These are phyloP conservation scores for Amanita subjunquillea DNA, from an alignment of 768 basidiomycete genomes.

Conservation along the genomic window DNA sequence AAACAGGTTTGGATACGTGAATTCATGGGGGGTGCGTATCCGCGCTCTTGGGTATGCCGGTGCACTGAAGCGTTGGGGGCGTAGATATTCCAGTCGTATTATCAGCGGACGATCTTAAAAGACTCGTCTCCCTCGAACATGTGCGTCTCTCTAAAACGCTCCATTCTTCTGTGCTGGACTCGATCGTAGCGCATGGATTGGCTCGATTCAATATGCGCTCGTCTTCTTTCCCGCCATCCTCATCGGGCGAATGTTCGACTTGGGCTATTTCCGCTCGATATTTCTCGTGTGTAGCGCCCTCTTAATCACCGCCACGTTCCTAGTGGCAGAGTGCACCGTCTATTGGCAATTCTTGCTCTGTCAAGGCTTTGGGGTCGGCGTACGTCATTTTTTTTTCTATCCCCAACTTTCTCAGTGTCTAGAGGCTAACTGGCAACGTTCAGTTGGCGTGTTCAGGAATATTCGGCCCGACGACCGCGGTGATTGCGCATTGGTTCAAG, in stretches of 20 bases:
- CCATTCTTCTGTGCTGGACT: neutral
- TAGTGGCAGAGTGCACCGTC: slow-evolving; percentile 58
- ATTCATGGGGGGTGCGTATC: slow-evolving; percentile 60
- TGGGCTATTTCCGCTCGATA: slow-evolving; percentile 53
- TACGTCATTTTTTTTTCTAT: slow-evolving; percentile 18
- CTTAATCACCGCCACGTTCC: slow-evolving; percentile 46
- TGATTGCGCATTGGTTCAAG: slow-evolving; percentile 70
- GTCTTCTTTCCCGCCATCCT: slow-evolving; percentile 53
- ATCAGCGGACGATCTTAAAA: slow-evolving; percentile 41
- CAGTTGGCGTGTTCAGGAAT: slow-evolving; percentile 44
- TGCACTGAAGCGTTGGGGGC: neutral
- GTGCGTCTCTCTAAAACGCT: slow-evolving; percentile 22
- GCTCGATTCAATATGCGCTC: slow-evolving; percentile 65
- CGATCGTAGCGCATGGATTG: slow-evolving; percentile 60
- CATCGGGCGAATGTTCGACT: slow-evolving; percentile 62
- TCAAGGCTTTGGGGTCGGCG: slow-evolving; percentile 61
- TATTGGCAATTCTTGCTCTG: slow-evolving; percentile 77
- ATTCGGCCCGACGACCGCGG: slow-evolving; percentile 49
- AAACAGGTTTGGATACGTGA: slow-evolving; percentile 57
- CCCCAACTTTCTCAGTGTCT: no score
- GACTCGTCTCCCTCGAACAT: slow-evolving; percentile 51
- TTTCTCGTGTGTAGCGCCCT: slow-evolving; percentile 35
- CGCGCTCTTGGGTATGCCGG: neutral
- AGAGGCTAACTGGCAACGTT: neutral
- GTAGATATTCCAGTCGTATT: slow-evolving; percentile 68